Conservation (phyloP, 2,329 filamentous ascomycete genomes). For the Dactylellina cionopaga region DNA sequence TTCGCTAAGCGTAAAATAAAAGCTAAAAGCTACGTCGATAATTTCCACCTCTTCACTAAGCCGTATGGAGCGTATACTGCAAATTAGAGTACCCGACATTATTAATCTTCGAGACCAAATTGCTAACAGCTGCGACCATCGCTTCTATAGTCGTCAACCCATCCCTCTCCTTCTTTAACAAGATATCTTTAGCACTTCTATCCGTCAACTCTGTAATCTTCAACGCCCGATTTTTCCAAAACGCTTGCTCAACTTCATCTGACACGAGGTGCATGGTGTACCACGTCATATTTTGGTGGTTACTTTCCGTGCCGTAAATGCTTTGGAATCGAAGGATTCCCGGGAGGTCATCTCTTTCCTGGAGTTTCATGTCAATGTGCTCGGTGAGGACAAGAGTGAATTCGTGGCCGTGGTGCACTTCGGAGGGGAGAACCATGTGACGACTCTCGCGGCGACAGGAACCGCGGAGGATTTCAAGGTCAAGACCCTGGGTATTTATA, state of each 20-base stretch:
- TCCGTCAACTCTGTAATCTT: conserved; percentile 22
- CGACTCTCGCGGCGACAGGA: conserved; percentile 32
- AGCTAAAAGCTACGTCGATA: too few relatives aligned
- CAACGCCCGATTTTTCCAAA: conserved; percentile 36
- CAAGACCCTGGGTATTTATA: conserved; percentile 7
- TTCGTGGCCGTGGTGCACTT: conserved; percentile 42
- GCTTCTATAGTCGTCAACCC: conserved; percentile 23
- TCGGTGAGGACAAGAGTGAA: conserved; percentile 44
- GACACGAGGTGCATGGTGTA: conserved; percentile 31
- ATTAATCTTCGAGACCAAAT: conserved; percentile 43
- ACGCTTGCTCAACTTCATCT: conserved; percentile 29
- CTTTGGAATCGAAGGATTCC: conserved; percentile 28
- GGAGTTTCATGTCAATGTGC: conserved; percentile 38
- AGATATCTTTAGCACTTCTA: conserved; percentile 30
- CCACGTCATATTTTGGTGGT: conserved; percentile 38
- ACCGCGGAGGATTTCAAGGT: conserved; percentile 19
- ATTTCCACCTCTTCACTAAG: too few relatives aligned
- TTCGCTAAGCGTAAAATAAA: too few relatives aligned
- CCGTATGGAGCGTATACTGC: conserved; percentile 34
- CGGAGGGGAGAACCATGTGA: conserved; percentile 38
- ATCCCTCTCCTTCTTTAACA: conserved; percentile 23
- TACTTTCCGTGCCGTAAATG: conserved; percentile 18
- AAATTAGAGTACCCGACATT: conserved; percentile 44
- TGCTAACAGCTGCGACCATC: conserved; percentile 36
- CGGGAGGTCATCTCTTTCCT: conserved; percentile 19